A percentile compares a stretch with the other conserved stretches of the same genome.
These are phyloP conservation scores for Aspergillus floridensis DNA, from an alignment of 2,329 filamentous ascomycete species.

Conservation along the genomic window DNA sequence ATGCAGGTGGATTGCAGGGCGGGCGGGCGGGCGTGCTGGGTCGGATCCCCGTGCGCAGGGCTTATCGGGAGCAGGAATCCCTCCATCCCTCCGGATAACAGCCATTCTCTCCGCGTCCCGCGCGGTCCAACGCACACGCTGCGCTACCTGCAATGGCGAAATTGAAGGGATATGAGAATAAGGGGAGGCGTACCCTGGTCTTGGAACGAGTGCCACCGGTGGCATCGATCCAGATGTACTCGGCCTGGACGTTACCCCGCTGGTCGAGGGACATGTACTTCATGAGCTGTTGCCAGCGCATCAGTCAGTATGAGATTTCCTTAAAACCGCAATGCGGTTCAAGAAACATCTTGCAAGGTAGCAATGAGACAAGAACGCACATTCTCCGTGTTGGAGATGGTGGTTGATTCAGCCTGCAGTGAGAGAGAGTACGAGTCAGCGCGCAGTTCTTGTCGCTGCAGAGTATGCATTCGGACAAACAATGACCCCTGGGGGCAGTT, in stretches of 20 bases:
- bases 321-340: conserved; percentile 30
- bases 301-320: conserved; percentile 43
- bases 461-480: background rate
- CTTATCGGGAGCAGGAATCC: conserved; percentile 22
- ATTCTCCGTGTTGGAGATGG: conserved; percentile 49
- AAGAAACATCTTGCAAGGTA: conserved; percentile 27
- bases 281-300: conserved; percentile 62
- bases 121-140: background rate
- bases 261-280: conserved; percentile 89
- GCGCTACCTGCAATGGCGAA: background rate
- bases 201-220: conserved; percentile 84
- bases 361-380: conserved; percentile 38
- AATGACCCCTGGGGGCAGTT: background rate
- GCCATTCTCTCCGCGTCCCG: background rate
- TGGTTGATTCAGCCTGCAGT: conserved; percentile 46
- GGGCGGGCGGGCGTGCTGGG: conserved; percentile 19
- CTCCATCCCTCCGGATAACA: conserved; percentile 6
- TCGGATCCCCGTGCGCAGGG: conserved; percentile 25
- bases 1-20: conserved; percentile 24
- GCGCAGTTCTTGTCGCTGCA: background rate
- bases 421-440: conserved; percentile 21
- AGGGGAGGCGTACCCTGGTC: conserved; percentile 67
- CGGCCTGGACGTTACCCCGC: conserved; percentile 83
- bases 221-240: conserved; percentile 96
- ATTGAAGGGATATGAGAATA: background rate